Evolutionary conservation across 345 rosid species (phyloP).

Genomic region (Balakata baccata): DNA sequence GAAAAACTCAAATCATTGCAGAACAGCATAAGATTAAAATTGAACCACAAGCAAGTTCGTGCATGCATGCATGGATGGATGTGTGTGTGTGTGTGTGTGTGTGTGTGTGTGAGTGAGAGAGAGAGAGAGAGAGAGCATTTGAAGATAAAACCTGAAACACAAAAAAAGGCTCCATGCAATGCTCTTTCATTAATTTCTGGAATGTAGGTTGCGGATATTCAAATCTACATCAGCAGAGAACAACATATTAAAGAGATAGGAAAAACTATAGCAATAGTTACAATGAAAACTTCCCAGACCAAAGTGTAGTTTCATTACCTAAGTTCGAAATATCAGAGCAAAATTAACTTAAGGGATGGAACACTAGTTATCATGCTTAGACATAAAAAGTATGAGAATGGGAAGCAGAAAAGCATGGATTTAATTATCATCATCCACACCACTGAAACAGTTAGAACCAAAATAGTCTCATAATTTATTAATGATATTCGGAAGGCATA

Average conservation of each 20-base stretch:
- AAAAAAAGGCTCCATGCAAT: constrained; percentile 96
- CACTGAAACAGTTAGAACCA: neutral
- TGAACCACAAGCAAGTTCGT: neutral
- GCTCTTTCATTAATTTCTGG: constrained; percentile 96
- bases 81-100: neutral
- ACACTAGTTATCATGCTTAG: neutral
- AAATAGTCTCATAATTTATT: neutral
- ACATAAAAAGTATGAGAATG: neutral
- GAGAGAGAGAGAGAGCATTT: constrained; percentile 8
- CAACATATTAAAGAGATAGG: neutral
- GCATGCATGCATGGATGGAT: neutral
- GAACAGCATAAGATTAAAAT: neutral
- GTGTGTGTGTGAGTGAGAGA: neutral
- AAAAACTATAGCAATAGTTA: neutral
- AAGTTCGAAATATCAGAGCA: neutral
- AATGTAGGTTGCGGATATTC: constrained; percentile 99
- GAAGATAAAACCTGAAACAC: constrained; percentile 79
- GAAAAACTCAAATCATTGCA: neutral
- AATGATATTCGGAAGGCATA: no score
- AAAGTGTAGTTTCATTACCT: neutral
- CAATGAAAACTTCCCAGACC: neutral
- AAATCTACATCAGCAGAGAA: constrained; percentile 54
- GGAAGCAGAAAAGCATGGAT: neutral
- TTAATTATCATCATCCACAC: neutral
- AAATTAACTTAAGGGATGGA: neutral